Base-by-base conservation (phyloP, 1,284 basidiomycete genomes). In the Quambalaria eucalypti region DNA sequence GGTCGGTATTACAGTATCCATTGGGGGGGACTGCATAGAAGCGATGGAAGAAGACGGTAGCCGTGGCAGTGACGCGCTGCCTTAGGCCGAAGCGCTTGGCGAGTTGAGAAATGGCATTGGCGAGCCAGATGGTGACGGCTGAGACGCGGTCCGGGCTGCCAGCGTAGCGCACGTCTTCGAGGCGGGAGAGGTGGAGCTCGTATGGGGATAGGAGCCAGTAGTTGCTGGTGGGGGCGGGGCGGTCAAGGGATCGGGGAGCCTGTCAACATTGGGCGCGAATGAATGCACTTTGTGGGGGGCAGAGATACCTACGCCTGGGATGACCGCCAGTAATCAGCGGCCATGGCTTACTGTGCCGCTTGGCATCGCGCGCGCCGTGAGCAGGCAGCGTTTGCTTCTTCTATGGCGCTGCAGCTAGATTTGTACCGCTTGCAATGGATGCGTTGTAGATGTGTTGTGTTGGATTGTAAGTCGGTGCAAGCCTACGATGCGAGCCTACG, bases 51-150 rank as follows among this genome's bases (percentile, higher is more conserved):
- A 91, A 97, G 36, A 96, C 84, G 39, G 85, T 88, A 1, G 93
- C 89, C 0, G 92, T 96, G 1, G 92, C 90, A 52, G 90, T 87
- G 1, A 90, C 89, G 28, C 90, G 82, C 75, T 97, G 93, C 12
- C 90, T 82, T 2, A 96, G 81, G 46, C 81, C 78, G 38, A 97
- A 80, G 54, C 87, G 86, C 77, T 89, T 90, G 36, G 88, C 88
- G 2, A 98, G 81, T 74, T 87, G 88, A 26, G 85, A 84, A 46
- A 96, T 88, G 12, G 87, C 50, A 28, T 68, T 71, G 28, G 59
- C 57, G 40, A 68, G 66, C 61, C 71, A 76, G 19, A 74, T 66
- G 2, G 62, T 56, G 9, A 76, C 51, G 23, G 68, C 67, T 21
- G 60, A 65, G 14, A 69, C 55, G 48, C 75, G 71, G 16, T 56